Percentiles rank a stretch among this genome's conserved stretches.
phyloP scores from a whole-genome alignment of 768 basidiomycete species.

The Boletus eberwhitei region DNA sequence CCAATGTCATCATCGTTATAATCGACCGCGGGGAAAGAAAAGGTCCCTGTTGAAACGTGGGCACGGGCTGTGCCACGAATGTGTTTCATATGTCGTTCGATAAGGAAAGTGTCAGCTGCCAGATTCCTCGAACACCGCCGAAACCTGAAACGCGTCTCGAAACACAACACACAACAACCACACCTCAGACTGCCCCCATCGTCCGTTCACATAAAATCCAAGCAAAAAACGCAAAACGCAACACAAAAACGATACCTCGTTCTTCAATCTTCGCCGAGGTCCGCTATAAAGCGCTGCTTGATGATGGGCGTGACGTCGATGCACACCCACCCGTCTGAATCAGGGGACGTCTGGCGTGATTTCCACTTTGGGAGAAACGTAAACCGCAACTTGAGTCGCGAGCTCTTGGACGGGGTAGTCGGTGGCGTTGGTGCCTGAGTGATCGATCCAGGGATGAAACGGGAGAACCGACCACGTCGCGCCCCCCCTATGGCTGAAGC shows the following conservation, averaged over 20 bases:
- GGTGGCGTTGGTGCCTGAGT: conserved; percentile 4
- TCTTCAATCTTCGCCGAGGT: conserved; percentile 13
- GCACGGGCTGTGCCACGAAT: background rate
- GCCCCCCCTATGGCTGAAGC: background rate
- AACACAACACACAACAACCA: background rate
- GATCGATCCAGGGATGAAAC: background rate
- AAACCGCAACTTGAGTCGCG: conserved; percentile 14
- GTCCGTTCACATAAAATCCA: background rate
- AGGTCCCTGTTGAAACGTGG: conserved; percentile 1
- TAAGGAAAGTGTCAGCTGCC: background rate
- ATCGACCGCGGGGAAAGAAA: background rate
- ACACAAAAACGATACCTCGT: background rate
- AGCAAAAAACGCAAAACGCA: no score
- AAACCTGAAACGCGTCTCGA: conserved; percentile 3
- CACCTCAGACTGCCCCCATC: no score
- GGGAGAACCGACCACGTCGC: conserved; percentile 9
- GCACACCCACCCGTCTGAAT: conserved; percentile 29
- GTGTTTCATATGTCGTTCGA: conserved; percentile 4
- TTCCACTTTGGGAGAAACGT: conserved; percentile 19
- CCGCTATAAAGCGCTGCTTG: conserved; percentile 14
- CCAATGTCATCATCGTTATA: background rate
- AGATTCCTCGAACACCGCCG: background rate
- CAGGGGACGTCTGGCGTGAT: conserved; percentile 8
- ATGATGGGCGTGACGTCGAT: conserved; percentile 29
- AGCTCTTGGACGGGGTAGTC: conserved; percentile 13